phyloP scores from a whole-genome alignment of 768 basidiomycete genomes.

The Lentinula detonsa region DNA sequence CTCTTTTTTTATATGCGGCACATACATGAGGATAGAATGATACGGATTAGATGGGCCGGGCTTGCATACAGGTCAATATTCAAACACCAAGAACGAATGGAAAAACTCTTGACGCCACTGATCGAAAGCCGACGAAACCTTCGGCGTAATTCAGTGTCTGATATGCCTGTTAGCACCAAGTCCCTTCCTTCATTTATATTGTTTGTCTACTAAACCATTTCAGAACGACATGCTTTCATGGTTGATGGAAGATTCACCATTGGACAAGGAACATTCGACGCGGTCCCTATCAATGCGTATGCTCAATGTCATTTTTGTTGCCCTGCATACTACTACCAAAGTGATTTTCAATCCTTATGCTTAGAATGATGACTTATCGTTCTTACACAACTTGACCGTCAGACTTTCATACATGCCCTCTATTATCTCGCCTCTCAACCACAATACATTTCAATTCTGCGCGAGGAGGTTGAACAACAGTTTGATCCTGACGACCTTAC shows the following conservation, averaged over 20 bases:
- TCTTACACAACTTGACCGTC: conserved; percentile 19
- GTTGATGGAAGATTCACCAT: conserved; percentile 28
- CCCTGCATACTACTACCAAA: conserved; percentile 18
- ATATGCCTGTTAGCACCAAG: background rate
- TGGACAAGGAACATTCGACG: conserved; percentile 18
- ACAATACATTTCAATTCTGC: conserved; percentile 25
- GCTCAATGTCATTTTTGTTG: conserved; percentile 20
- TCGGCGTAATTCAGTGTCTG: background rate
- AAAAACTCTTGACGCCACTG: conserved; percentile 17
- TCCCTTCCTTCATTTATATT: background rate
- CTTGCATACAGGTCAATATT: background rate
- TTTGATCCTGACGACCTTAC: conserved; percentile 24
- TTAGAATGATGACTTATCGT: conserved; percentile 22
- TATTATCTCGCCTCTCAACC: conserved; percentile 29
- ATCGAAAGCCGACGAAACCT: conserved; percentile 21
- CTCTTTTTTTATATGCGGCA: background rate
- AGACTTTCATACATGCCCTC: conserved; percentile 28
- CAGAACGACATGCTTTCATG: conserved; percentile 32
- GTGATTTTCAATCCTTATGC: conserved; percentile 28
- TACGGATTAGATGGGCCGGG: conserved; percentile 16
- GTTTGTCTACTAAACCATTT: background rate
- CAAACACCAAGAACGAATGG: conserved; percentile 11
- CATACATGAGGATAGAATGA: background rate
- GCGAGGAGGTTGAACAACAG: conserved; percentile 27
- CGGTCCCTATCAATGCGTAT: conserved; percentile 18